phyloP scores from a whole-genome alignment of 164 flowering plant genomes.

The Chimonanthus salicifolius region DNA sequence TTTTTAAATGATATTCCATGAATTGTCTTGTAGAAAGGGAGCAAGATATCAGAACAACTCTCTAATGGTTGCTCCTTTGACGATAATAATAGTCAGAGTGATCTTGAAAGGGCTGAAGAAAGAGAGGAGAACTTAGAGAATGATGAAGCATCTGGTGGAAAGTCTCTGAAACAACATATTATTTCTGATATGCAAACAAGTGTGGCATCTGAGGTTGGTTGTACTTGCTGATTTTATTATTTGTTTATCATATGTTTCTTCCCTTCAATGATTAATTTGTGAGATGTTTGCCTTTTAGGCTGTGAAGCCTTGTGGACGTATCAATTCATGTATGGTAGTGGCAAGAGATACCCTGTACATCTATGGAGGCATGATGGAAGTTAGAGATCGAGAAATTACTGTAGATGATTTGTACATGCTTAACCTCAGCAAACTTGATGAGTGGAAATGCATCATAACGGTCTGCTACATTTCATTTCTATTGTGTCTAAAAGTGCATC shows the following conservation, averaged over 20 bases:
- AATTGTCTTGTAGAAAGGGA: conserved; percentile 40
- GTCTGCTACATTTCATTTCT: conserved; percentile 36
- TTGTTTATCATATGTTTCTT: conserved; percentile 2
- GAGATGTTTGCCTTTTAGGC: conserved; percentile 30
- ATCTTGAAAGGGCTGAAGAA: conserved; percentile 19
- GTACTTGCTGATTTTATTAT: conserved; percentile 1
- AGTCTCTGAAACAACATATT: conserved; percentile 20
- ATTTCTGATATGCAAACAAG: conserved; percentile 28
- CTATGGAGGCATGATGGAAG: conserved; percentile 97
- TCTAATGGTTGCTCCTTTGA: conserved; percentile 21
- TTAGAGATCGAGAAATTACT: conserved; percentile 80
- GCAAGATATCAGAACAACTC: conserved; percentile 35
- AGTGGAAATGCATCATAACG: conserved; percentile 95
- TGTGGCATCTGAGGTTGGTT: conserved; percentile 56
- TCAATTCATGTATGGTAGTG: conserved; percentile 80
- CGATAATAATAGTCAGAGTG: conserved; percentile 21
- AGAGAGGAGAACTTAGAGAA: conserved; percentile 24
- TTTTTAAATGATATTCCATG: conserved; percentile 6
- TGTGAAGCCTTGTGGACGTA: conserved; percentile 94
- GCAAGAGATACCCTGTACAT: conserved; percentile 78
- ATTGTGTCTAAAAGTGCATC: neutral
- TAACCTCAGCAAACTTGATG: conserved; percentile 95
- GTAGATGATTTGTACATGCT: conserved; percentile 88
- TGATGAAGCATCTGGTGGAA: conserved; percentile 39
- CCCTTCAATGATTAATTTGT: conserved; percentile 9